Evolutionary conservation across 139 green algal species (phyloP), one percentile per base, ranked within the genome.

Genomic region (Pleodorina starrii): DNA sequence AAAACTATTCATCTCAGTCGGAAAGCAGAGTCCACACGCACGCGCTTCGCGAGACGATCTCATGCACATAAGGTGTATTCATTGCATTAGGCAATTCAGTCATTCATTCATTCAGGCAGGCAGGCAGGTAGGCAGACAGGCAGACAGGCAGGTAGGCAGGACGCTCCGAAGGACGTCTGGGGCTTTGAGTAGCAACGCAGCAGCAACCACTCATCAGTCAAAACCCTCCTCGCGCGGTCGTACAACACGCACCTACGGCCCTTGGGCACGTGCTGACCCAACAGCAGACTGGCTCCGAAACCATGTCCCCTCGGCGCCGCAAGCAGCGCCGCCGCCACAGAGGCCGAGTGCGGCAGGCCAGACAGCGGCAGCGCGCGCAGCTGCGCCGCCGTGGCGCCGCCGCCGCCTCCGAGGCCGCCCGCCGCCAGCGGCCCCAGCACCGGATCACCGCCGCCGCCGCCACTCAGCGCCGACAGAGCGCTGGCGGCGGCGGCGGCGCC

Each of bases 241-340:
- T 66, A 66, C 29, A 21, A 12, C 63, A 42, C 68, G 46, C 68
- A 81, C 73, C 73, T 38, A 40, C 42, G 73, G 25, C 73, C 73
- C 73, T 81, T 81, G 73, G 73, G 73, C 11, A 81, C 73, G n/a
- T 21, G 43, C 73, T 43, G 7, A 2, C 44, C 73, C 27, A 81
- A 21, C 73, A 81, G 73, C 5, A 81, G 38, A 23, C 73, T 81
- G 1, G 43, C 42, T 1, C 68, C 68, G 10, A 76, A 32, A 21
- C 68, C 11, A 32, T 46, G 68, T 11, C 27, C 5, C 9, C 73
- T 5, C 5, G 73, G 40, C 43, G 73, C 42, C 2, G 21, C 23
- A 2, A 57, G 73, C 73, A 60, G 73, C 40, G 73, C 2, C 73
- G 42, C 42, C 71, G 71, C 2, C 40, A 12, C 71, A 14, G 60